phyloP scores from a whole-genome alignment of 495 filamentous ascomycete genomes.

The Penicillium parvum region DNA sequence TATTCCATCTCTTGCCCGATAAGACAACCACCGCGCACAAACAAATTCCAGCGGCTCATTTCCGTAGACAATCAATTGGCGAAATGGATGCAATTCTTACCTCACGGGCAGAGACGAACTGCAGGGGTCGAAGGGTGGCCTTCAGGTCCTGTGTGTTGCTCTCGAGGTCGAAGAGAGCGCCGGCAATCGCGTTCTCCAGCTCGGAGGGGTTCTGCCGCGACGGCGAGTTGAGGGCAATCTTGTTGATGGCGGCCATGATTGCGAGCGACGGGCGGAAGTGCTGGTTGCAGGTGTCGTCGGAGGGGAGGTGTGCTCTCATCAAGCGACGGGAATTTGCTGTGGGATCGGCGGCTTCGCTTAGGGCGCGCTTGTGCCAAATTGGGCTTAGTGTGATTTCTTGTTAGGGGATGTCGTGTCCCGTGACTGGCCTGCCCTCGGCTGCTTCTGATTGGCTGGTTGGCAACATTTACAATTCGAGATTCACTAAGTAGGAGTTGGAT shows the following conservation, averaged over 20 bases:
- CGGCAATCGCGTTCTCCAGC: slow-evolving; percentile 89
- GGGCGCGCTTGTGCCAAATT: slow-evolving; percentile 26
- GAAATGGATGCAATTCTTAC: slow-evolving; percentile 57
- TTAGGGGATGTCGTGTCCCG: slow-evolving; percentile 31
- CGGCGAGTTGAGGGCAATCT: slow-evolving; percentile 95
- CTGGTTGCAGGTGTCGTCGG: slow-evolving; percentile 33
- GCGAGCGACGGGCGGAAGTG: slow-evolving; percentile 40
- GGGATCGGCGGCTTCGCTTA: slow-evolving; percentile 44
- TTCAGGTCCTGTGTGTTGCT: slow-evolving; percentile 95
- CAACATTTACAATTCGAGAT: slow-evolving; percentile 6
- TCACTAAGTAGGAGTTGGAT: slow-evolving; percentile 2
- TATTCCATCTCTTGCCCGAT: slow-evolving; percentile 9
- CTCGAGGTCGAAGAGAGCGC: slow-evolving; percentile 96
- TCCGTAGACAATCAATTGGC: slow-evolving; percentile 12
- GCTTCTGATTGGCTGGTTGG: slow-evolving; percentile 17
- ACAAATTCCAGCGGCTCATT: slow-evolving; percentile 16
- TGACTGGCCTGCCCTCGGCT: slow-evolving; percentile 32
- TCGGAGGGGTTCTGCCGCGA: slow-evolving; percentile 91
- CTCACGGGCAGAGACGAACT: slow-evolving; percentile 97
- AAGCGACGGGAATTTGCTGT: slow-evolving; percentile 38
- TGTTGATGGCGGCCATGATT: slow-evolving; percentile 76
- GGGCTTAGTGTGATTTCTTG: slow-evolving; percentile 22
- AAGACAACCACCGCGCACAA: slow-evolving; percentile 10
- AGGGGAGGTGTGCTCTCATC: slow-evolving; percentile 33
- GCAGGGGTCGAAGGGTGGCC: slow-evolving; percentile 85